Base-by-base conservation (phyloP, 2,329 filamentous ascomycete genomes). In the Venturia asperata region DNA sequence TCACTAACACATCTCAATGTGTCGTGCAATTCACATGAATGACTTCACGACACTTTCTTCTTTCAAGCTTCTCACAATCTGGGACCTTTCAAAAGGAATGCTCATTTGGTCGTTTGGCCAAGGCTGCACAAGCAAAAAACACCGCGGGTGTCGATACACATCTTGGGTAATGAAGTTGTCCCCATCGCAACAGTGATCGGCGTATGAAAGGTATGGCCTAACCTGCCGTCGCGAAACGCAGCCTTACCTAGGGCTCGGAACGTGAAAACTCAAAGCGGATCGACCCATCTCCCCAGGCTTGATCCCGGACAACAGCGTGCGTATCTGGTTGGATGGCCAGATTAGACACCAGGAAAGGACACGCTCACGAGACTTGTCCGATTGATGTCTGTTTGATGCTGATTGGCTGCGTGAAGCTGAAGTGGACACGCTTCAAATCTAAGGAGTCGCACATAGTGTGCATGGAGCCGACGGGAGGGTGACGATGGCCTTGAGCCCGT, bases 371-470 rank as follows among this genome's bases (percentile, higher is more conserved):
- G 52, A 39, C 52, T 37, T 58, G 15, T 34, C 9, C 17, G 17
- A 37, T n/a, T 37, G 27, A 58, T 58, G 30, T 37, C 52, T 58
- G 52, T 39, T 13, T 58, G 52, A 37, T 7, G 52, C 52, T 39
- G 52, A 58, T 58, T 58, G 52, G 52, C 52, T 37, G 52, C 30
- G 13, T 1, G 19, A n/a, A 30, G 15, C 30, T 34, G 30, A n/a
- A 34, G 52, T 37, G 52, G 52, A 37, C 52, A 58, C 52, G 15
- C 10, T 58, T 37, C 52, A 58, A n/a, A n/a, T 58, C 52, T n/a
- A 37, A 58, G 52, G 30, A 58, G 52, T 58, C 17, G 52, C 52
- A 58, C 52, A 58, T n/a, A 37, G 47, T 39, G 52, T 39, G 30
- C 52, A 37, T 37, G 15, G 30, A 58, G 52, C 52, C 52, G 52